phyloP scores from a whole-genome alignment of 805 yeast species.

The Lachancea sp. region DNA sequence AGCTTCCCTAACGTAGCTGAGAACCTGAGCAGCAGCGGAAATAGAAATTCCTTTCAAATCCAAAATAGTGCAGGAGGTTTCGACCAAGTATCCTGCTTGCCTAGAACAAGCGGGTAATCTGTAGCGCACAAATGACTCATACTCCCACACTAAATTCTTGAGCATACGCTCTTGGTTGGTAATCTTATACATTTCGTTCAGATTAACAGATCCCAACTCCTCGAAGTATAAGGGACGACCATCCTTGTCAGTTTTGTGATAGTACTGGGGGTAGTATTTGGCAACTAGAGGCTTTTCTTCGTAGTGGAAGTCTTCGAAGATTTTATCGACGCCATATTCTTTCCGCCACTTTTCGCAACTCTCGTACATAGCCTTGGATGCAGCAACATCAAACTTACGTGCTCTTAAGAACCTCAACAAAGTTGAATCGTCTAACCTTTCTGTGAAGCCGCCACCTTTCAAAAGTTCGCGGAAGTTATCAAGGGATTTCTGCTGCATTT shows the following conservation, averaged over 20 bases:
- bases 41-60: constrained; percentile 93
- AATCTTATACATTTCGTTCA: constrained; percentile 85
- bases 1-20: constrained; percentile 86
- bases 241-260: constrained; percentile 93
- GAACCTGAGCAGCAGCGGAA: constrained; percentile 74
- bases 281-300: constrained; percentile 91
- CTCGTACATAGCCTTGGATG: constrained; percentile 75
- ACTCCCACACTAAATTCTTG: constrained; percentile 94
- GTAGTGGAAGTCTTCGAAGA: constrained; percentile 81
- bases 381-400: constrained; percentile 79
- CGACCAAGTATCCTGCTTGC: constrained; percentile 66
- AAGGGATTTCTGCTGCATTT: constrained; percentile 57
- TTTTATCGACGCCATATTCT: constrained; percentile 79
- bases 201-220: constrained; percentile 86
- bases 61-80: constrained; percentile 93
- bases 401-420: constrained; percentile 85
- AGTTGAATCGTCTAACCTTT: constrained; percentile 82
- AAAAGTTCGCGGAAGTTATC: constrained; percentile 53
- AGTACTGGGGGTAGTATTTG: constrained; percentile 88
- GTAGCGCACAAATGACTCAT: constrained; percentile 77
- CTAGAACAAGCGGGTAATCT: constrained; percentile 95
- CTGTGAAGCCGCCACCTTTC: constrained; percentile 57
- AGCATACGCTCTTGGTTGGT: constrained; percentile 95
- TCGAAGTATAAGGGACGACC: constrained; percentile 96
- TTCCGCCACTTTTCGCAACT: constrained; percentile 90